Conservation (phyloP, 2,329 filamentous ascomycete genomes). For the Monosporascus cannonballus region DNA sequence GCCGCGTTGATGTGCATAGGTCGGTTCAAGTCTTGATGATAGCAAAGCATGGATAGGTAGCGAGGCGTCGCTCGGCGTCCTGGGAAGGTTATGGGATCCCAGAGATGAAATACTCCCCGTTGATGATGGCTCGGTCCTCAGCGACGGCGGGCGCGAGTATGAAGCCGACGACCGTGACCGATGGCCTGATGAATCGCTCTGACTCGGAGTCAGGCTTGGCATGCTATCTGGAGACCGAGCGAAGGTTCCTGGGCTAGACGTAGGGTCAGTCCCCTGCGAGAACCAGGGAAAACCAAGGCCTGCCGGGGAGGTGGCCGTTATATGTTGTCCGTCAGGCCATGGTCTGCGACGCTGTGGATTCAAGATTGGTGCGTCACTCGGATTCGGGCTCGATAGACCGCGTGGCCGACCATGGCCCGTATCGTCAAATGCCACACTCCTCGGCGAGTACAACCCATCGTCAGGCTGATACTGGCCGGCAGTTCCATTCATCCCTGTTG, state of each 20-base stretch:
- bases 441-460: conserved; percentile 39
- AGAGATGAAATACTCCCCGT: conserved; percentile 36
- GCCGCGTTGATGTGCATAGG: conserved; percentile 7
- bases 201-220: conserved; percentile 12
- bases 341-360: conserved; percentile 11
- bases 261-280: conserved; percentile 12
- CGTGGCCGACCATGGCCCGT: conserved; percentile 11
- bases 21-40: conserved; percentile 30
- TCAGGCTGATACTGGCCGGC: conserved; percentile 33
- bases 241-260: conserved; percentile 8
- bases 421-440: conserved; percentile 30
- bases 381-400: conserved; percentile 22
- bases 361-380: conserved; percentile 19
- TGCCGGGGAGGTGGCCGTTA: conserved; percentile 8
- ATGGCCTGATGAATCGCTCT: conserved; percentile 9
- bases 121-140: conserved; percentile 42
- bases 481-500: conserved; percentile 29
- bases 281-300: conserved; percentile 13
- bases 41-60: conserved; percentile 50
- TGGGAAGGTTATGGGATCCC: conserved; percentile 33
- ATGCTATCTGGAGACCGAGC: conserved; percentile 21
- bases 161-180: conserved; percentile 17
- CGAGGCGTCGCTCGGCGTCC: conserved; percentile 43
- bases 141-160: conserved; percentile 30
- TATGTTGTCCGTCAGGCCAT: conserved; percentile 15